Conservation (phyloP, 768 basidiomycete species). For the Chalciporus piperatus region DNA sequence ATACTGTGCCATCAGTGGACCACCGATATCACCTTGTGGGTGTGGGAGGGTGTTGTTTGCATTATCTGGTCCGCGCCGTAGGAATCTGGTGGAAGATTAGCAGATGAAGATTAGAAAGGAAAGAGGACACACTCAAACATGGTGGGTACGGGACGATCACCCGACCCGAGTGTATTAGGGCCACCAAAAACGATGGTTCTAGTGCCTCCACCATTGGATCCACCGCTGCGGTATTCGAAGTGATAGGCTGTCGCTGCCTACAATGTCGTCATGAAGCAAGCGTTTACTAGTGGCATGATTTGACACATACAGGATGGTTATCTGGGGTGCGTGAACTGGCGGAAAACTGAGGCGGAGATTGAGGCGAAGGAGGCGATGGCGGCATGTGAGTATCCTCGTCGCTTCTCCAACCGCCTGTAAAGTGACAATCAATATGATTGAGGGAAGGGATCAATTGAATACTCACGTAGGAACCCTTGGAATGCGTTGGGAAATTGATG, state of each 20-base stretch:
- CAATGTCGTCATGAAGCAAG: neutral
- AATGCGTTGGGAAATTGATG: constrained; percentile 39
- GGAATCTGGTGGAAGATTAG: constrained; percentile 29
- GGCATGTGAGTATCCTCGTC: neutral
- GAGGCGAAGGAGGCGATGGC: constrained; percentile 8
- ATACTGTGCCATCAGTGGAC: constrained; percentile 70
- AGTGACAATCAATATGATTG: neutral
- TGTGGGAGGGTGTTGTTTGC: constrained; percentile 20
- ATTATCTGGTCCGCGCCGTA: constrained; percentile 27
- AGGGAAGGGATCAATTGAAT: constrained; percentile 10
- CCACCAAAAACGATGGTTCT: constrained; percentile 39
- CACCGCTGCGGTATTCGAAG: constrained; percentile 36
- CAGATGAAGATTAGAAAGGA: neutral
- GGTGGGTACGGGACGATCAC: constrained; percentile 34
- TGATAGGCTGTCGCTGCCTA: constrained; percentile 27
- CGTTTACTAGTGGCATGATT: neutral
- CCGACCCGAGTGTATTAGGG: constrained; percentile 28
- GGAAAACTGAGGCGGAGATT: constrained; percentile 8
- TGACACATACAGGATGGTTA: constrained; percentile 11
- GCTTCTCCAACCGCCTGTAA: constrained; percentile 11
- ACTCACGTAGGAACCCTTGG: constrained; percentile 48
- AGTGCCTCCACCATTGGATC: constrained; percentile 24
- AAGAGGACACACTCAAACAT: constrained; percentile 50
- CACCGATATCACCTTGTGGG: constrained; percentile 45
- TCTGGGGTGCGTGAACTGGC: constrained; percentile 14